Conservation (phyloP, 805 yeast species). For the Brettanomyces bruxellensis region DNA sequence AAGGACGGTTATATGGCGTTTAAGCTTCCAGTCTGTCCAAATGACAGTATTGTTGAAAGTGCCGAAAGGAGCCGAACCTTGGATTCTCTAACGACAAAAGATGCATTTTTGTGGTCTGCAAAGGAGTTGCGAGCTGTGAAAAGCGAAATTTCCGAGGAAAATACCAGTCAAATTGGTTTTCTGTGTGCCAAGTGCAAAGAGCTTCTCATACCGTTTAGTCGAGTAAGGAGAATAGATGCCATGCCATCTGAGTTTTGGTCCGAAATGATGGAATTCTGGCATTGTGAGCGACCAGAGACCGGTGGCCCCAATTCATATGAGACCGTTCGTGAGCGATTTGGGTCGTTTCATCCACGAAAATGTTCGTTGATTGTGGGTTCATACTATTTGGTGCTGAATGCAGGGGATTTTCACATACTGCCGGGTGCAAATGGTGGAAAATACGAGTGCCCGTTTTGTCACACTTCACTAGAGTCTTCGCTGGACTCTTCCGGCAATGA, state of each 20-base stretch:
- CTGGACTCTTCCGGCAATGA: slow-evolving; percentile 11
- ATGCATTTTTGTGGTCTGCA: slow-evolving; percentile 19
- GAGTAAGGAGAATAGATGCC: slow-evolving; percentile 33
- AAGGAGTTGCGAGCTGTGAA: slow-evolving; percentile 6
- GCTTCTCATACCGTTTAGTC: slow-evolving; percentile 22
- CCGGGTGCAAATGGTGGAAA: slow-evolving; percentile 10
- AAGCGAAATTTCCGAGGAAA: neutral
- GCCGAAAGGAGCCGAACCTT: neutral
- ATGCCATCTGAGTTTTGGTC: slow-evolving; percentile 93
- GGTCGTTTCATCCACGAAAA: slow-evolving; percentile 34
- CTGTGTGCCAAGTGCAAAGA: slow-evolving; percentile 11
- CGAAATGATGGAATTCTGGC: slow-evolving; percentile 97
- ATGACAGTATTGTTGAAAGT: neutral
- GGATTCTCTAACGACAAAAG: slow-evolving; percentile 8
- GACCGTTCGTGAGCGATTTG: slow-evolving; percentile 24
- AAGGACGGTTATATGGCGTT: neutral
- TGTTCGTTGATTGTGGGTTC: slow-evolving; percentile 44
- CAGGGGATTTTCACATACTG: slow-evolving; percentile 9
- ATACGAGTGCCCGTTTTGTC: too few species aligned
- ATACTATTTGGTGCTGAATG: slow-evolving; percentile 40
- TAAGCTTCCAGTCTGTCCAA: neutral
- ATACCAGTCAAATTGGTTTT: slow-evolving; percentile 2
- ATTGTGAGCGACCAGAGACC: slow-evolving; percentile 70
- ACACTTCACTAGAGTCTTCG: too few species aligned
- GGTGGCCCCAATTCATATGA: slow-evolving; percentile 6